Base-by-base conservation (phyloP, 1,284 basidiomycete species). In the Sanguinoderma infundibulare region DNA sequence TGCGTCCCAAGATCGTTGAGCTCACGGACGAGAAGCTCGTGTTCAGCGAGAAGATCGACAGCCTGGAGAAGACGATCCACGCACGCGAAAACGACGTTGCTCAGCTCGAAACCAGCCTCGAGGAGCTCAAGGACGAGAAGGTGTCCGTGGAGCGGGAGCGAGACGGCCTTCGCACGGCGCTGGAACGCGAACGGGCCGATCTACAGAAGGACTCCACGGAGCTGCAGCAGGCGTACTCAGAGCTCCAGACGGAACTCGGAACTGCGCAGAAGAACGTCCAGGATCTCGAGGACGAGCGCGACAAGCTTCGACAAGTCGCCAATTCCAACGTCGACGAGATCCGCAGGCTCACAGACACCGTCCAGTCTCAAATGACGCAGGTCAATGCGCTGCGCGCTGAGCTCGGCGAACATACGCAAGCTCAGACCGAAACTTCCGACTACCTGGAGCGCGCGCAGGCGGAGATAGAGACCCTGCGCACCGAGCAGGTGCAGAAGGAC, bases 1-100 rank as follows among this genome's bases (percentile, higher is more conserved):
- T 93, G 87, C 83, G 90, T n/a, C 86, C 90, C 30, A 93, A 92
- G 78, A 86, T 92, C 64, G 86, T 92, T 14, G 89, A 93, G 72
- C 79, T 94, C 54, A 92, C 89, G 1, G 83, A 86, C 54, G 81
- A 77, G 57, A 92, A 90, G 71, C 74, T 90, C 14, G 83, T 89
- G 61, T 79, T 92, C 20, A 80, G 81, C 54, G 90, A 92, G 63
- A 83, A 83, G 64, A 77, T 87, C 47, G 85, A 85, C 58, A 73
- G 75, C 57, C 74, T 91, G 57, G 81, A 87, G 62, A 78, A 80
- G 55, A 78, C 81, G 12, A 68, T 91, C 60, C 77, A 77, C 39
- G 81, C 78, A 61, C 82, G 86, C 26, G 89, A 91, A 63, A 71
- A 74, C 7, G 77, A 79, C 38, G 89, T 92, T 57, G 78, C 82